Evolutionary conservation across 371 early-diverging fungal species (phyloP), one percentile per base, ranked within the genome.

Genomic region (Lichtheimia ramosa): DNA sequence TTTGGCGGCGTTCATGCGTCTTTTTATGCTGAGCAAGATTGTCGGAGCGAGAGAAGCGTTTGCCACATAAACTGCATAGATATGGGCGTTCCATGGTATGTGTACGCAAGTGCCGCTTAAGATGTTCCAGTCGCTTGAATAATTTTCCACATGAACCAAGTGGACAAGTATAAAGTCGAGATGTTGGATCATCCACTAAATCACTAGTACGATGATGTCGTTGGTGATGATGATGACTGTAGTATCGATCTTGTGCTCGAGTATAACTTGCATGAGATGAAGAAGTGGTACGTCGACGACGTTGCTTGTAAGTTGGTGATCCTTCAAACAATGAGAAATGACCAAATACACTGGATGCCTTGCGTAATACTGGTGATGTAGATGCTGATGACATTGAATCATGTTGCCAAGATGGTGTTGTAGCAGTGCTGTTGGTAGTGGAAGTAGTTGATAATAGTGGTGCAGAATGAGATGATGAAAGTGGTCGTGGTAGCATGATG

Each of bases 1-100:
- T 43, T 41, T 53, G 55, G 13, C 60, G 57, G 27, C 71, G 68
- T 15, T 77, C 76, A 48, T 93, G 94, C 4, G 92, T 92, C 70
- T 90, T 89, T 50, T 87, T 81, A 67, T 94, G 94, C 49, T 92
- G 92, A 48, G 89, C 87, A 52, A 94, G 75, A 34, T 92, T 92
- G 59, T 94, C 94, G 55, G 87, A 87, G 23, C 94, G 81, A 12
- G 92, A 88, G 64, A 94, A 94, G n/a, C 78, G 75, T 67, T 93
- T 93, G 48, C 83, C 83, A 74, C 95, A 95, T 15, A 78, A 72
- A 25, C 74, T 77, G 64, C 92, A 92, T 15, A 82, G 72, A 58
- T 89, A 91, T 41, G 91, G 92, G 10, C 86, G 79, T 50, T 81
- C 81, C 24, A 70, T 64, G 0, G 83, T 81, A 51, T 83, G 83